Conservation (phyloP, 805 yeast genomes). For the Myxozyma lipomycoides region DNA sequence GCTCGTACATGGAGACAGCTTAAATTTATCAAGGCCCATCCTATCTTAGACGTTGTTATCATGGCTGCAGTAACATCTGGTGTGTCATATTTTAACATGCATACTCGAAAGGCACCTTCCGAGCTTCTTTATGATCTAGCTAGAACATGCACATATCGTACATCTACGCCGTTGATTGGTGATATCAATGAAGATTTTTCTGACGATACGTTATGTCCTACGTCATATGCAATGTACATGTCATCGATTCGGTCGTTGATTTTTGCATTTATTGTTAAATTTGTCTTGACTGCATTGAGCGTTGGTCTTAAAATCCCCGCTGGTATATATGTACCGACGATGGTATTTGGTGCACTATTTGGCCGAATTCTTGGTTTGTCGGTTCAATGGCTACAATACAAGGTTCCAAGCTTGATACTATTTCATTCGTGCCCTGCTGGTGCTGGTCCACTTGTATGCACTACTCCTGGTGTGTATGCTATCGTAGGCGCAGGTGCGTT, state of each 20-base stretch:
- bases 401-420: slow-evolving; percentile 30
- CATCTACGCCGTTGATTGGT: background rate
- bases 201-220: slow-evolving; percentile 16
- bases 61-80: slow-evolving; percentile 47
- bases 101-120: slow-evolving; percentile 47
- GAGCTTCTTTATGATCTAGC: slow-evolving; percentile 51
- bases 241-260: slow-evolving; percentile 32
- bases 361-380: slow-evolving; percentile 49
- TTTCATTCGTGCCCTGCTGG: slow-evolving; percentile 28
- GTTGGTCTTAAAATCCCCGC: slow-evolving; percentile 58
- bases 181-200: background rate
- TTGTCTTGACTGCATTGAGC: slow-evolving; percentile 48
- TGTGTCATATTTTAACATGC: slow-evolving; percentile 48
- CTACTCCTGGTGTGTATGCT: slow-evolving; percentile 51
- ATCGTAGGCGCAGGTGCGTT: slow-evolving; percentile 56
- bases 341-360: slow-evolving; percentile 60
- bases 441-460: slow-evolving; percentile 35
- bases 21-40: slow-evolving; percentile 39
- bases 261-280: slow-evolving; percentile 46
- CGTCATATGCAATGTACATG: slow-evolving; percentile 9
- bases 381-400: slow-evolving; percentile 41
- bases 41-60: slow-evolving; percentile 45
- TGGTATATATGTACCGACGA: slow-evolving; percentile 61
- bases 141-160: slow-evolving; percentile 42
- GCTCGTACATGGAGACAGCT: slow-evolving; percentile 39